Base-by-base conservation (phyloP, 1,284 basidiomycete genomes). In the Leccinum insolens region DNA sequence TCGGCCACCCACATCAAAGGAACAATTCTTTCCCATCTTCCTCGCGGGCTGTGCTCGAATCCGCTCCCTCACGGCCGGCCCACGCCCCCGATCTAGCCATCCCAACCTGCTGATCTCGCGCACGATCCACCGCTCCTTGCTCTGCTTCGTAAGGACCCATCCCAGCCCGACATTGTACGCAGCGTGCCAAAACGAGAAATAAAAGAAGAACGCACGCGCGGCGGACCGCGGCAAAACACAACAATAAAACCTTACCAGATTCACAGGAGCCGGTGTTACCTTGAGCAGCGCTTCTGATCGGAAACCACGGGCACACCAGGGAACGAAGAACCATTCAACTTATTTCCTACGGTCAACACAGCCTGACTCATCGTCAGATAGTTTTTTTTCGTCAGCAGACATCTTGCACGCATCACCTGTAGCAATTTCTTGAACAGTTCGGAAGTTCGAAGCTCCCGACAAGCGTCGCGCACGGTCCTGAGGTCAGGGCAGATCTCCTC, bases 1-100 rank as follows among this genome's bases (percentile, higher is more conserved):
- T 28, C 7, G 14, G 22, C 20, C 25, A 28, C 90, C 74, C 70
- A 94, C 92, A 74, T 97, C 94, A 78, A 97, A 98, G 12, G 91
- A 91, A 80, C 98, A 99, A 73, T 95, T 94, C 68, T 88, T 88
- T 64, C 95, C 96, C 94, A 99, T 97, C 84, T 98, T 99, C 37
- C 91, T 94, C 44, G 86, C 89, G 7, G 99, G 86, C 75, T 99
- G 95, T 61, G 86, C 85, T 72, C 90, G 87, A 77, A 98, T 93
- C 96, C 96, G 99, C 57, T 84, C 80, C 58, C 92, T 85, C 69
- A 93, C 82, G 59, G 80, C 80, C 12, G 93, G 90, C 65, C 86
- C 81, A 31, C 88, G 87, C 67, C 84, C 80, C 68, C 85, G 84
- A 77, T 99, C 96, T 61, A 99, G 86, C 96, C 96, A 98, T 6